Evolutionary conservation across 1,139 yeast genomes (phyloP).

Genomic region (Geotrichum aggregatum): DNA sequence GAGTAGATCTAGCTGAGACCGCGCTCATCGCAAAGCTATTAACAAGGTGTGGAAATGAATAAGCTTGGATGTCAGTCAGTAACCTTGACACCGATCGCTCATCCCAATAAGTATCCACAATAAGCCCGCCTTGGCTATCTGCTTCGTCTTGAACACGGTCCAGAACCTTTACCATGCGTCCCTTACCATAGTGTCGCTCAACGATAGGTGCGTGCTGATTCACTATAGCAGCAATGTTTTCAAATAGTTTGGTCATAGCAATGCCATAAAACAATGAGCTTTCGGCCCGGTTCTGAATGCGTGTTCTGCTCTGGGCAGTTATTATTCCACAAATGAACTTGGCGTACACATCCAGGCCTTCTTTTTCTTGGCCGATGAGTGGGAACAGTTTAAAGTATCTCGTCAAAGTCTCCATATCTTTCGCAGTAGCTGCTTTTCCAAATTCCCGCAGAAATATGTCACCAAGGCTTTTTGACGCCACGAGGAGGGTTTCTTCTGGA

Average conservation of each 20-base stretch:
- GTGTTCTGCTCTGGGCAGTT: constrained; percentile 66
- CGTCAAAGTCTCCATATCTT: constrained; percentile 68
- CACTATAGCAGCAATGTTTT: constrained; percentile 77
- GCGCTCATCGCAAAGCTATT: constrained; percentile 32
- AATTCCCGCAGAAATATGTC: constrained; percentile 59
- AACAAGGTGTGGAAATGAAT: constrained; percentile 47
- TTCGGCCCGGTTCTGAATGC: constrained; percentile 43
- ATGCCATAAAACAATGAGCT: constrained; percentile 52
- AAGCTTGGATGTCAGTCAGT: constrained; percentile 54
- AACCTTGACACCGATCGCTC: constrained; percentile 56
- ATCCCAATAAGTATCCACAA: constrained; percentile 82
- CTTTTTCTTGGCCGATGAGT: constrained; percentile 62
- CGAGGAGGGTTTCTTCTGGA: constrained; percentile 55
- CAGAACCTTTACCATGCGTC: constrained; percentile 64
- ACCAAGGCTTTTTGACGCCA: constrained; percentile 59
- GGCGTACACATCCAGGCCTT: constrained; percentile 78
- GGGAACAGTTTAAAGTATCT: constrained; percentile 85
- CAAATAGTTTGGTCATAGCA: constrained; percentile 72
- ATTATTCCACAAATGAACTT: constrained; percentile 81
- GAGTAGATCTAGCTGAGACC: not conserved
- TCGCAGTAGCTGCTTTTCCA: constrained; percentile 59
- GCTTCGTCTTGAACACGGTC: constrained; percentile 77
- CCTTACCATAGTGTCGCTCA: constrained; percentile 61
- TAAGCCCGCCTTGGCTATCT: constrained; percentile 84
- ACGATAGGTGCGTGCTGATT: constrained; percentile 83